Evolutionary conservation across 139 green algal species (phyloP).

Genomic region (Micromonas commoda): DNA sequence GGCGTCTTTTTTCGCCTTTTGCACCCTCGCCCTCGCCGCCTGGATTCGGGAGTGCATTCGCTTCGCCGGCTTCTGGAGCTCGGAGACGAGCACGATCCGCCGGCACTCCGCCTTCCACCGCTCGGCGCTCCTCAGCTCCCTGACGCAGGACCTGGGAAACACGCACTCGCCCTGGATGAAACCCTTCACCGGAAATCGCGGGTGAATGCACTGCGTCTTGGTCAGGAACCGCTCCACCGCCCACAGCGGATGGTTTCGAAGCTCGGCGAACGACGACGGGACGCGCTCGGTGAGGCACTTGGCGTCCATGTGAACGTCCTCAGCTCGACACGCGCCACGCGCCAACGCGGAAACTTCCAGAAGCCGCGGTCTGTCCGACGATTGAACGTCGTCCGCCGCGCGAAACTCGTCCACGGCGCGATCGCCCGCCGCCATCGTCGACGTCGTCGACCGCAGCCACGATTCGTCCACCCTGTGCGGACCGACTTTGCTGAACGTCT

Average conservation of each 20-base stretch:
- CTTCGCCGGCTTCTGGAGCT: not conserved
- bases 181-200: not conserved
- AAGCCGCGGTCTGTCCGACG: too few species aligned
- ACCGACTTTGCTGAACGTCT: not conserved
- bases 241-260: conserved; percentile 22
- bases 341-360: too few species aligned
- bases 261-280: conserved; percentile 5
- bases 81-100: not conserved
- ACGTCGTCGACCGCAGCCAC: not conserved
- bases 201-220: not conserved
- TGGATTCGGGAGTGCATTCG: not conserved
- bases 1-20: not conserved
- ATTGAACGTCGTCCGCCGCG: too few species aligned
- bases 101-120: conserved; percentile 6
- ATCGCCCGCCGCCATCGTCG: not conserved
- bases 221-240: not conserved
- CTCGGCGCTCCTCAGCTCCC: not conserved
- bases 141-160: conserved; percentile 1
- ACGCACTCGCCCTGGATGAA: conserved; percentile 11
- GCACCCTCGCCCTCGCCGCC: not conserved
- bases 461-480: not conserved
- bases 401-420: not conserved
- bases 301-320: conserved; percentile 3
- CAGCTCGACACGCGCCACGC: too few species aligned
- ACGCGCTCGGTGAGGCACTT: not conserved